Base-by-base conservation (phyloP, 768 basidiomycete genomes). In the Mycena chlorophos region DNA sequence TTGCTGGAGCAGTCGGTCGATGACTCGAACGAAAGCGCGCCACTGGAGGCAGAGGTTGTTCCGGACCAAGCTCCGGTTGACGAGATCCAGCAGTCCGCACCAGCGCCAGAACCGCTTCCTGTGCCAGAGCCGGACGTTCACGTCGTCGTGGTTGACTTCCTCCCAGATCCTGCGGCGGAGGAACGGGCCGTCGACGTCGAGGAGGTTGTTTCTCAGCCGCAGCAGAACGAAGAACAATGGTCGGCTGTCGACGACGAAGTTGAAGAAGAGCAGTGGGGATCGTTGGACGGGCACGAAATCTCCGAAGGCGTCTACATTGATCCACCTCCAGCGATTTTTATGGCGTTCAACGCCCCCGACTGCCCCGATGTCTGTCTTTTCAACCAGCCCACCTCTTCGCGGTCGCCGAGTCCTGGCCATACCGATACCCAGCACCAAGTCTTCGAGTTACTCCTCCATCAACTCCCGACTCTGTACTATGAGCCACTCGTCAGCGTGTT, bases 291-390 rank as follows among this genome's bases (percentile, higher is more conserved):
- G n/a, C 81, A 82, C 65, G 78, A 82, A 68, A 80, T 83, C 51
- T 83, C 80, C 23, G 83, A 84, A 64, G 88, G 82, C 26, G 83
- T 87, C 43, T 88, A 84, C 67, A 87, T 88, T 49, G 88, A 89
- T 56, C 85, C 86, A 26, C 88, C 88, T 25, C 88, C 88, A 13
- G 77, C 86, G 16, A 85, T 89, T 40, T 71, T 88, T 30, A 66
- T 89, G 29, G 74, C 78, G 30, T 61, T 81, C 29, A 64, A 73
- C 54, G 62, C 70, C 38, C 69, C 68, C 31, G 74, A 74, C 45
- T 74, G 72, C 19, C 60, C 69, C 34, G 69, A 75, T 28, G 74
- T 77, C 58, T 79, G 72, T 52, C 70, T 87, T 43, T 89, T 88
- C 71, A 89, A 84, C 64, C 76, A 78, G 45, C 78, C 80, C 5